Evolutionary conservation across 129 eudicot genomes (phyloP), one percentile per base, ranked within the genome.

Genomic region (Lonicera japonica): DNA sequence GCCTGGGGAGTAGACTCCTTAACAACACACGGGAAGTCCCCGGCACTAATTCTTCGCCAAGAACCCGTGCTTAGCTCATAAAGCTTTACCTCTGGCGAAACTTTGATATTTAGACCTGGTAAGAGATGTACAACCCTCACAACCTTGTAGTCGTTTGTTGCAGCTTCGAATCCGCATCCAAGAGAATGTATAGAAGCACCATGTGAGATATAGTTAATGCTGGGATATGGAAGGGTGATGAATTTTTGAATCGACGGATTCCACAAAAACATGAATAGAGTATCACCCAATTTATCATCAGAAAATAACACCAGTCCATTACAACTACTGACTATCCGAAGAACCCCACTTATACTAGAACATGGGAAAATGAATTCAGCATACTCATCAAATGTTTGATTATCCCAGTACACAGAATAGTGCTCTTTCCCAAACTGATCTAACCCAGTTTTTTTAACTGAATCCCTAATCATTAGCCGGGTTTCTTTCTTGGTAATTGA

Each of bases 301-400:
- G 69, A n/a, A 18, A 64, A 50, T n/a, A 58, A 64, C n/a, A 64
- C 19, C 1, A 64, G 1, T 18, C 69, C 69, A 29, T 64, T 64
- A 25, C 58, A 64, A 0, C 25, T 43, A 64, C 54, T 29, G 25
- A 51, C 46, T 1, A 64, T 5, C 8, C 17, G 21, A 13, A 48
- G 56, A 50, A 5, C 21, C 69, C 25, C 25, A 63, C 17, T 24
- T 52, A 52, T 24, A 17, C 41, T 63, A 25, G 10, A 19, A 21
- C 2, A 20, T 4, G 29, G 29, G 5, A 54, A 20, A 14, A 10
- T 9, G 34, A 54, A 20, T 8, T 14, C 2, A 5, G 20, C 19
- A 17, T 0, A 16, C 8, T 14, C 19, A n/a, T 16, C 55, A 14
- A 16, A 50, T 14, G 55, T 50, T 50, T 50, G 4, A 12, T 50